phyloP scores from a whole-genome alignment of 108 stramenopile genomes.

The Skeletonema potamos region DNA sequence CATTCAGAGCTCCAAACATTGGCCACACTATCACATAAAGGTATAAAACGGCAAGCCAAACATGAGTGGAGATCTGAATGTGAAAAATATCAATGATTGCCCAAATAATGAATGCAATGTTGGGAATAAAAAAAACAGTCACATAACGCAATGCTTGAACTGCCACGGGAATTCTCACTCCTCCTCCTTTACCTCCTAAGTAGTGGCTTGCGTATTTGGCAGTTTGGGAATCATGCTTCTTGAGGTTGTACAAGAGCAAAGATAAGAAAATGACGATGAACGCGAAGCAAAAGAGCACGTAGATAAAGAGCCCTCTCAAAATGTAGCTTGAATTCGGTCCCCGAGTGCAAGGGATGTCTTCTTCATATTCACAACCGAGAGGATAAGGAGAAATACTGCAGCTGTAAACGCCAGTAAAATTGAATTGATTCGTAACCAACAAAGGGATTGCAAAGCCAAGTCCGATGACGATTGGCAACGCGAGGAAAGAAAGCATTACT shows the following conservation, averaged over 20 bases:
- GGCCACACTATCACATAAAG: background rate
- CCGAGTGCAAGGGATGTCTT: background rate
- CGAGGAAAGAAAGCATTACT: background rate
- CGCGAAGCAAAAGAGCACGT: background rate
- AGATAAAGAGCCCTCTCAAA: background rate
- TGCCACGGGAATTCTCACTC: background rate
- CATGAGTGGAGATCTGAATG: background rate
- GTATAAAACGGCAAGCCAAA: background rate
- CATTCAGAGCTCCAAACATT: background rate
- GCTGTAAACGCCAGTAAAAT: background rate
- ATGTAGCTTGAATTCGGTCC: background rate
- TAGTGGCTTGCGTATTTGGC: background rate
- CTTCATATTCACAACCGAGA: background rate
- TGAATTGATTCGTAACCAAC: background rate
- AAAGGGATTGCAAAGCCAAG: background rate
- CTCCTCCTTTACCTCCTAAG: background rate
- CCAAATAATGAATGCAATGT: background rate
- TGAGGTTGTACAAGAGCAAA: background rate
- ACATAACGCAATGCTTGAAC: background rate
- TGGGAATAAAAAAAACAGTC: background rate
- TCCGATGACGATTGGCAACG: slow-evolving; percentile 2
- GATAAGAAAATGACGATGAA: background rate
- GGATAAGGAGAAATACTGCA: background rate
- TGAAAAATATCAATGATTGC: background rate
- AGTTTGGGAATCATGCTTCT: background rate